phyloP scores from a whole-genome alignment of 495 filamentous ascomycete genomes.

The Penicillium waksmanii region DNA sequence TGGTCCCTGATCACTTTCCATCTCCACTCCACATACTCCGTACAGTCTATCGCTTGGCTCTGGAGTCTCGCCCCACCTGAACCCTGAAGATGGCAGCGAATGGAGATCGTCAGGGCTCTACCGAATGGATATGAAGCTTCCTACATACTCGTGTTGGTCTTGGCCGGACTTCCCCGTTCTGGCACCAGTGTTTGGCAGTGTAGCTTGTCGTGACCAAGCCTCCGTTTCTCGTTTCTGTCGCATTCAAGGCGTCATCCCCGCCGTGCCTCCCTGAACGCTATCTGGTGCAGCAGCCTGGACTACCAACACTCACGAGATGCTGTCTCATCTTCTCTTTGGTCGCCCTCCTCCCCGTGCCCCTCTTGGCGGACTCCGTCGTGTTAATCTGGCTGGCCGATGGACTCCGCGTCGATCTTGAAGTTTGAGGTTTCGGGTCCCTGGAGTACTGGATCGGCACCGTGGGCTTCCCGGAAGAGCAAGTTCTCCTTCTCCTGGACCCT shows the following conservation, averaged over 20 bases:
- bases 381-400: slow-evolving; percentile 30
- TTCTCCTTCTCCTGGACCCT: slow-evolving; percentile 23
- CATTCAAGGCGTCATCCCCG: neutral
- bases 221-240: slow-evolving; percentile 13
- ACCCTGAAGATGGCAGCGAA: slow-evolving; percentile 8
- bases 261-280: slow-evolving; percentile 14
- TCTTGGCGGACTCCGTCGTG: slow-evolving; percentile 27
- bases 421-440: slow-evolving; percentile 18
- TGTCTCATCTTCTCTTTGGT: slow-evolving; percentile 13
- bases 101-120: slow-evolving; percentile 26
- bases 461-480: slow-evolving; percentile 29
- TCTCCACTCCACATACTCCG: neutral
- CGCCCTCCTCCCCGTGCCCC: slow-evolving; percentile 2
- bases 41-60: slow-evolving; percentile 5
- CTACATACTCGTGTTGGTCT: slow-evolving; percentile 17
- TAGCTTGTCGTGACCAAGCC: slow-evolving; percentile 30
- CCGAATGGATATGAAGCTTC: slow-evolving; percentile 22
- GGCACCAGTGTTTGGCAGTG: slow-evolving; percentile 4
- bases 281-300: slow-evolving; percentile 19
- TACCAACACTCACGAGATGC: slow-evolving; percentile 12
- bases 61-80: slow-evolving; percentile 1
- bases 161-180: slow-evolving; percentile 29
- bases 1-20: slow-evolving; percentile 8
- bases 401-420: slow-evolving; percentile 28
- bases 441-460: slow-evolving; percentile 27